phyloP scores from a whole-genome alignment of 1,284 basidiomycete genomes.

The Cryptococcus sp. region DNA sequence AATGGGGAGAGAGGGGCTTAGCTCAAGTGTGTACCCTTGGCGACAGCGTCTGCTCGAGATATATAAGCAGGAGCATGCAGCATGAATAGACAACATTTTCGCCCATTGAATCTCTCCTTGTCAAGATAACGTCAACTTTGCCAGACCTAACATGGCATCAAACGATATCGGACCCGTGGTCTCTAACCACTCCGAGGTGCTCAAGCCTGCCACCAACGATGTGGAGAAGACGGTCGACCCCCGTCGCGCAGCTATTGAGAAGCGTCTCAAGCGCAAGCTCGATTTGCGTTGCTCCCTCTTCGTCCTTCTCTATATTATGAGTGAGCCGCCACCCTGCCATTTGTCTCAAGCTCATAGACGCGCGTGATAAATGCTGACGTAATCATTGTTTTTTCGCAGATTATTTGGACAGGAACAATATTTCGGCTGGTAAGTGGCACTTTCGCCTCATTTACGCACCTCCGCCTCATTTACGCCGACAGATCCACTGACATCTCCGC shows the following conservation, averaged over 20 bases:
- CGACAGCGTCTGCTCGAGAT: no score
- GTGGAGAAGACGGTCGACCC: constrained; percentile 11
- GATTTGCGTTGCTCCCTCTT: constrained; percentile 39
- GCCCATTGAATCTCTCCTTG: neutral
- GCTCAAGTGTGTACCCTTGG: no score
- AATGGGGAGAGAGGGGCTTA: no score
- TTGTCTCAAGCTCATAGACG: neutral
- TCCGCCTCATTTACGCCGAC: no score
- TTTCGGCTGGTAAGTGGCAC: constrained; percentile 3
- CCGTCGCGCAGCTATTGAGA: constrained; percentile 30
- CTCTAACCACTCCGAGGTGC: constrained; percentile 1
- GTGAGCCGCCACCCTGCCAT: constrained; percentile 17
- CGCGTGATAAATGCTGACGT: neutral
- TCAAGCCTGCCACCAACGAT: constrained; percentile 1
- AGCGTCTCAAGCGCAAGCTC: constrained; percentile 36
- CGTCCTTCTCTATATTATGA: constrained; percentile 42
- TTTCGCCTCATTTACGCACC: no score
- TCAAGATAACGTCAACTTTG: neutral
- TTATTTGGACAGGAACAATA: constrained; percentile 37
- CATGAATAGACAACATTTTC: neutral
- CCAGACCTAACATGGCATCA: constrained; percentile 5
- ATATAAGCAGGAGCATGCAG: no score
- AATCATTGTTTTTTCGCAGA: constrained; percentile 10
- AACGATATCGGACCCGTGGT: neutral
- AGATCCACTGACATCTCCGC: constrained; percentile 3